phyloP scores from a whole-genome alignment of 1,139 yeast genomes.

The Candida albicans region DNA sequence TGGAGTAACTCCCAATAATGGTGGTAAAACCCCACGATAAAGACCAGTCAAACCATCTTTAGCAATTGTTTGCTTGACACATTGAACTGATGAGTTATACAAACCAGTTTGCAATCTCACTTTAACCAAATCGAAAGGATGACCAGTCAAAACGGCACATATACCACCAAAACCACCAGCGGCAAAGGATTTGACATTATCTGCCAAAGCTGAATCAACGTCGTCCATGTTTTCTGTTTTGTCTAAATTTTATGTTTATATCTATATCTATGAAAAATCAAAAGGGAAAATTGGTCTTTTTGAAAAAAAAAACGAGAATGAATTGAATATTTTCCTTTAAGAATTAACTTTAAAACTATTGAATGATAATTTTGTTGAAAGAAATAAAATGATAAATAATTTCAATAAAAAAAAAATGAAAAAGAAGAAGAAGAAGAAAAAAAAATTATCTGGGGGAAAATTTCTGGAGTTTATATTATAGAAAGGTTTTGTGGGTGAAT shows the following conservation, averaged over 20 bases:
- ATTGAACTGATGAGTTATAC: constrained; percentile 60
- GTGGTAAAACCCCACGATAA: constrained; percentile 87
- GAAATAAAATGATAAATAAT: not conserved
- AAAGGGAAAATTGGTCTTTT: not conserved
- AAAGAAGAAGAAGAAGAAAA: not conserved
- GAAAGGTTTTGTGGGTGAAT: not conserved
- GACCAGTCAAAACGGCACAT: constrained; percentile 70
- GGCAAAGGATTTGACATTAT: constrained; percentile 71
- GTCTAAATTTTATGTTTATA: not conserved
- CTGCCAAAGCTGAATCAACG: constrained; percentile 49
- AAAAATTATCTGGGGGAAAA: not conserved
- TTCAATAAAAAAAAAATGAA: not conserved
- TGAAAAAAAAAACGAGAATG: too few relatives aligned
- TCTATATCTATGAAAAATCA: constrained; percentile 1
- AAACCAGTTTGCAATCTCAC: constrained; percentile 85
- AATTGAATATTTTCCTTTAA: too few relatives aligned
- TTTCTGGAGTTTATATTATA: constrained; percentile 2
- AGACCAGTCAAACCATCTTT: constrained; percentile 77
- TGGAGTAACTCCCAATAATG: constrained; percentile 92
- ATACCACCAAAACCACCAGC: constrained; percentile 78
- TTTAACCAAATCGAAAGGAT: constrained; percentile 91
- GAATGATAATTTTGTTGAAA: not conserved
- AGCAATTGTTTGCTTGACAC: constrained; percentile 66
- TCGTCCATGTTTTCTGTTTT: constrained; percentile 35
- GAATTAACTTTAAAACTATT: not conserved